phyloP scores from a whole-genome alignment of 805 yeast species.

The Spathaspora passalidarum region DNA sequence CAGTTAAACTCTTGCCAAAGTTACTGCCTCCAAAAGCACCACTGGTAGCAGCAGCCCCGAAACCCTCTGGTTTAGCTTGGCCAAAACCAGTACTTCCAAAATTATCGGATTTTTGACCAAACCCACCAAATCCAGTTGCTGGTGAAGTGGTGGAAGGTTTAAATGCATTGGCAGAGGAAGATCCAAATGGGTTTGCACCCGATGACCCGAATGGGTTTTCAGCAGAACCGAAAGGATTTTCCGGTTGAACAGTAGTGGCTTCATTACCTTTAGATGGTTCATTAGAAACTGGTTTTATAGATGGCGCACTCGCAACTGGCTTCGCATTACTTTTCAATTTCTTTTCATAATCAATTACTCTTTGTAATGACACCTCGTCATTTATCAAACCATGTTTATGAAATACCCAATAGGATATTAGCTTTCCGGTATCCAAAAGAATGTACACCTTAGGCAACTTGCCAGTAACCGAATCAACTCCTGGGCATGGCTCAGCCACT shows the following conservation, averaged over 20 bases:
- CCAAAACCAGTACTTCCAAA: constrained; percentile 23
- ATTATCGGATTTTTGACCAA: constrained; percentile 10
- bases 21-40: too few species aligned
- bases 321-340: not conserved
- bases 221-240: not conserved
- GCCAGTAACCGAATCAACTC: constrained; percentile 55
- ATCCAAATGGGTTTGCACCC: constrained; percentile 14
- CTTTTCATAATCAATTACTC: constrained; percentile 4
- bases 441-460: constrained; percentile 62
- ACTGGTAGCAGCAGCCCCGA: too few species aligned
- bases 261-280: too few species aligned
- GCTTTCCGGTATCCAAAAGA: constrained; percentile 59
- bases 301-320: too few species aligned
- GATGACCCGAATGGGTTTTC: constrained; percentile 17
- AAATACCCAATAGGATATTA: constrained; percentile 65
- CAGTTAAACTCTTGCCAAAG: too few species aligned
- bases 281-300: too few species aligned
- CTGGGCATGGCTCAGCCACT: constrained; percentile 53
- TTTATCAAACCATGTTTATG: constrained; percentile 50
- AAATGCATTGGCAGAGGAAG: constrained; percentile 12
- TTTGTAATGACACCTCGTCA: constrained; percentile 21
- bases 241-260: too few species aligned
- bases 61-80: constrained; percentile 7
- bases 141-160: constrained; percentile 15
- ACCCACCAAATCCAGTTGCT: constrained; percentile 4